Evolutionary conservation across 768 basidiomycete genomes (phyloP), one percentile per base, ranked within the genome.

Genomic region (Mycena haematopus): DNA sequence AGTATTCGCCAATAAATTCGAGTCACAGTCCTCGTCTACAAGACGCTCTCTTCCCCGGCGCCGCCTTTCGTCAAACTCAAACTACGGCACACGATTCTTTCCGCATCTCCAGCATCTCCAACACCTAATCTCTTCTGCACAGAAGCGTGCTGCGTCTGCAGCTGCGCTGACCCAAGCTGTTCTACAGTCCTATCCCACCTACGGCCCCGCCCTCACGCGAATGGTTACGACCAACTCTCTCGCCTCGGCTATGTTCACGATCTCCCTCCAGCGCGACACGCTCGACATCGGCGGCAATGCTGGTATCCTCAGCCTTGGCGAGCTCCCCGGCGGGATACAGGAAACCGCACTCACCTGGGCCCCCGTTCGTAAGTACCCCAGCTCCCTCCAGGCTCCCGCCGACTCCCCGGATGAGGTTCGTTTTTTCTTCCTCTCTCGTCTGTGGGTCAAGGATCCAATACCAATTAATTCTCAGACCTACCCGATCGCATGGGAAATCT

Each of bases 401-500:
- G 82, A 85, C 67, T 82, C 85, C 5, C 85, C 86, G 13, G 73
- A 79, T 14, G 90, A 92, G 80, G 89, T 89, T 42, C 35, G 81
- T 74, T 25, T 24, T 31, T 17, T 44, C 19, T 15, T 56, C n/a
- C 35, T 47, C 1, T n/a, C 24, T 54, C 62, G 36, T 33, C 29
- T n/a, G 24, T 17, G 1, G 33, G 31, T 29, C 4, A 15, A 56
- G 42, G 27, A 52, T 10, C 21, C 31, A 27, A 31, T n/a, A 68
- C 29, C 65, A 71, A 17, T 70, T 67, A 11, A 38, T 22, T n/a
- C n/a, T 8, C 66, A 87, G 87, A 72, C 74, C 14, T 88, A 88
- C 71, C 85, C 87, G 1, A 77, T 88, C 27, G 79, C 86, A 13
- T 92, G 91, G 91, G 91, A 93, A 72, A 76, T 91, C 7, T 78